These are phyloP conservation scores for Kodamaea suecica DNA, from an alignment of 1,139 yeast genomes.

Conservation along the genomic window DNA sequence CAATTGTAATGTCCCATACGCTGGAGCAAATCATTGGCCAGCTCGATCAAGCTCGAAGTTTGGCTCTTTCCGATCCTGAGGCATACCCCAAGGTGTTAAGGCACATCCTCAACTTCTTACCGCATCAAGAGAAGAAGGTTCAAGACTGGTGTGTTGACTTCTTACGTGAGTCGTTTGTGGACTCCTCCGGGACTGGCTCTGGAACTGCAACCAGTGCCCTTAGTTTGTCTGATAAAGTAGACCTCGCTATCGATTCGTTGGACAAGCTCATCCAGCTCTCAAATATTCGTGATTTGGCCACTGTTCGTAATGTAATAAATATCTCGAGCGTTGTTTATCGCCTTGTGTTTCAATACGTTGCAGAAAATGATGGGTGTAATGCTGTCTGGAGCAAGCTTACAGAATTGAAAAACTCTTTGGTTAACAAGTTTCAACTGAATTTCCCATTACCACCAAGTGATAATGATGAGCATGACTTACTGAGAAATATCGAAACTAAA, in stretches of 20 bases:
- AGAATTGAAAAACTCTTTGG: constrained; percentile 38
- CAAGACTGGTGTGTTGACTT: constrained; percentile 50
- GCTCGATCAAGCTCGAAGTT: constrained; percentile 48
- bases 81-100: constrained; percentile 53
- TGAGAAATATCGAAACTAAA: constrained; percentile 54
- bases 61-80: constrained; percentile 45
- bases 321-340: constrained; percentile 35
- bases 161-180: constrained; percentile 41
- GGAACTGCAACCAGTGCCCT: constrained; percentile 13
- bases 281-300: constrained; percentile 27
- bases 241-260: constrained; percentile 41
- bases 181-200: constrained; percentile 20
- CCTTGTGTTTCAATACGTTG: constrained; percentile 41
- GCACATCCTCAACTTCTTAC: constrained; percentile 46
- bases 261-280: constrained; percentile 32
- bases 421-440: constrained; percentile 21
- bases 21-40: constrained; percentile 26
- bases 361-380: constrained; percentile 43
- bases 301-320: constrained; percentile 34
- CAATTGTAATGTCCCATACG: background rate
- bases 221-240: constrained; percentile 32
- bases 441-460: constrained; percentile 48
- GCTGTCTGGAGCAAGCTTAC: constrained; percentile 43
- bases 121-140: constrained; percentile 30
- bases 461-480: constrained; percentile 47